Conservation (phyloP, 2,329 filamentous ascomycete species). For the Scytalidium sp. region DNA sequence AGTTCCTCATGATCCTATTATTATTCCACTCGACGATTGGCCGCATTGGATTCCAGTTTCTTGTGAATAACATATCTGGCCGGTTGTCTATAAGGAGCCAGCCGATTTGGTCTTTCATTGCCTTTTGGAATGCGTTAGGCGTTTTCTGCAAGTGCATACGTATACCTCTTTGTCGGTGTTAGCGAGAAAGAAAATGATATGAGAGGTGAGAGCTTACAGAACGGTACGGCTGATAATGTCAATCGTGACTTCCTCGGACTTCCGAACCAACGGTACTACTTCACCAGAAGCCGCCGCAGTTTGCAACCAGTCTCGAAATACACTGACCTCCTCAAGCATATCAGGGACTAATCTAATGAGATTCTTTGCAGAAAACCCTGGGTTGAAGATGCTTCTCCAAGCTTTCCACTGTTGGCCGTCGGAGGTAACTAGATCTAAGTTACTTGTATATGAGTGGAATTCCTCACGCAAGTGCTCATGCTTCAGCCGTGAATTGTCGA, state of each 20-base stretch:
- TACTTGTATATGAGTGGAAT: slow-evolving; percentile 1
- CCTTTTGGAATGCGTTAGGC: slow-evolving; percentile 3
- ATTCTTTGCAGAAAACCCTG: slow-evolving; percentile 10
- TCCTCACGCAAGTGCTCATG: slow-evolving; percentile 2
- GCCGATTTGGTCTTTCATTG: slow-evolving; percentile 6
- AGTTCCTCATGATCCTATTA: slow-evolving; percentile 5
- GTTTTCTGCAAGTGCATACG: slow-evolving; percentile 1
- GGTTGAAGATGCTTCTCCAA: slow-evolving; percentile 11
- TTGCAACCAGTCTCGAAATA: slow-evolving; percentile 4
- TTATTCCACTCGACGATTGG: slow-evolving; percentile 4
- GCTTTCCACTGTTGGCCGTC: slow-evolving; percentile 9
- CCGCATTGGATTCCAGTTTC: slow-evolving; percentile 2
- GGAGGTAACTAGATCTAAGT: not conserved
- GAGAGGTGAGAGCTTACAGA: slow-evolving; percentile 2
- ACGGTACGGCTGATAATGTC: slow-evolving; percentile 10
- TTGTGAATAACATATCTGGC: too few species aligned
- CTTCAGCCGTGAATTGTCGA: slow-evolving; percentile 3
- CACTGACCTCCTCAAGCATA: slow-evolving; percentile 8
- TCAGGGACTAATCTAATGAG: slow-evolving; percentile 6
- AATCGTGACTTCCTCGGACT: slow-evolving; percentile 3
- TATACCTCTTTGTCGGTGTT: too few species aligned
- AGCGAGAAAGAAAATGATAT: too few species aligned
- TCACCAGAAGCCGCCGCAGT: not conserved
- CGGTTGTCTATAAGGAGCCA: slow-evolving; percentile 1
- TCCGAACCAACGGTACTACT: not conserved